These are phyloP conservation scores for Benincasa hispida DNA, from an alignment of 306 rosid genomes.

Conservation along the genomic window DNA sequence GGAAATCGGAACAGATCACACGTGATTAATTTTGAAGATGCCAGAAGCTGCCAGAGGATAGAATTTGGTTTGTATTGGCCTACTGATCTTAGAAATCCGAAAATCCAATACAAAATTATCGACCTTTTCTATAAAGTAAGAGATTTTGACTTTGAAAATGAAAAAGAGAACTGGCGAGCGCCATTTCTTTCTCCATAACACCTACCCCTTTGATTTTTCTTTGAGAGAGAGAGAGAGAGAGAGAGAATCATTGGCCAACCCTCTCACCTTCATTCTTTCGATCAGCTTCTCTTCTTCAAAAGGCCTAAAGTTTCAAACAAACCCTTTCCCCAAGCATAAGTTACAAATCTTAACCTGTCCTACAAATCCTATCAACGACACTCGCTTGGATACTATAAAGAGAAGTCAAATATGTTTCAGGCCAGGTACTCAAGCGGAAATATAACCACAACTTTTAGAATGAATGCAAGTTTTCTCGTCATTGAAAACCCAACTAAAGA, in stretches of 20 bases:
- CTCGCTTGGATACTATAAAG: background rate
- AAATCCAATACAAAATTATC: background rate
- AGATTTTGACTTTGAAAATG: slow-evolving; percentile 4
- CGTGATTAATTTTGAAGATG: background rate
- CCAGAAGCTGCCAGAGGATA: background rate
- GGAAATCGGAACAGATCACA: background rate
- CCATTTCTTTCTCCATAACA: background rate
- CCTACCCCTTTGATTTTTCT: background rate
- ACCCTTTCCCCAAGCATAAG: background rate
- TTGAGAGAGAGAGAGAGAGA: background rate
- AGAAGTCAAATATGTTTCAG: background rate
- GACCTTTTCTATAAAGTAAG: background rate
- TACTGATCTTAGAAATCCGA: background rate
- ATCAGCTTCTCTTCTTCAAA: background rate
- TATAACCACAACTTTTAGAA: background rate
- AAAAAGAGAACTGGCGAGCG: background rate
- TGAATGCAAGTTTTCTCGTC: background rate
- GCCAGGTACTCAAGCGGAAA: background rate
- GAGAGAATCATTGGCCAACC: background rate
- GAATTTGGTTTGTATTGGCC: background rate
- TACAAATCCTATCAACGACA: background rate
- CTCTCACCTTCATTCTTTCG: background rate
- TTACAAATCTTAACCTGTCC: background rate
- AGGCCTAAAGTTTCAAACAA: background rate
- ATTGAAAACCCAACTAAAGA: background rate